A percentile compares a stretch with the other conserved stretches of the same genome.
phyloP scores from a whole-genome alignment of 2,329 filamentous ascomycete genomes.

The Aspergillus sp. region DNA sequence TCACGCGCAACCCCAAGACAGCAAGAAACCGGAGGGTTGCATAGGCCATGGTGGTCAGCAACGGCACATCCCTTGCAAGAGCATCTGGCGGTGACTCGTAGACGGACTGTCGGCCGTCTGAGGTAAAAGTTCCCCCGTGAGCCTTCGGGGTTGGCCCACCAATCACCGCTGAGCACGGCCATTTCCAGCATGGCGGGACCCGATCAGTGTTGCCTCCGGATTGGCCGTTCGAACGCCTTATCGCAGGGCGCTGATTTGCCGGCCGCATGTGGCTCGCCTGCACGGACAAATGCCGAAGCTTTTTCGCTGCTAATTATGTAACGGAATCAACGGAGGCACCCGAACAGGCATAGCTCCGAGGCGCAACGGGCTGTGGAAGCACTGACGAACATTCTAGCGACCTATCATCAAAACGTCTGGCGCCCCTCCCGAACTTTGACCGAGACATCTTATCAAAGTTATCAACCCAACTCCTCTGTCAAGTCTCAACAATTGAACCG shows the following conservation, averaged over 20 bases:
- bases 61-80: conserved; percentile 4
- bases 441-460: background rate
- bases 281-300: conserved; percentile 22
- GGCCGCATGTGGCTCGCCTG: background rate
- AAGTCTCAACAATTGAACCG: background rate
- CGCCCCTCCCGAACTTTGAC: background rate
- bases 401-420: background rate
- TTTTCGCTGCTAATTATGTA: conserved; percentile 8
- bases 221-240: conserved; percentile 20
- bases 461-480: background rate
- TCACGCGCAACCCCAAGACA: background rate
- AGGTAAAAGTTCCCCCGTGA: background rate
- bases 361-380: conserved; percentile 2
- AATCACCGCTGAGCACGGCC: conserved; percentile 17
- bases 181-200: conserved; percentile 14
- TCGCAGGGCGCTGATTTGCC: conserved; percentile 16
- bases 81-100: conserved; percentile 3
- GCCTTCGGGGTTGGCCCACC: conserved; percentile 12
- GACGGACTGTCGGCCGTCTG: background rate
- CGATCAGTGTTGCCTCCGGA: conserved; percentile 13
- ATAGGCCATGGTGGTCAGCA: conserved; percentile 3
- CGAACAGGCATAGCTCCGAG: background rate
- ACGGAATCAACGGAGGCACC: background rate
- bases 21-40: background rate
- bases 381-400: conserved; percentile 9